These are phyloP conservation scores for Luffa acutangula DNA, from an alignment of 306 rosid species.

Conservation along the genomic window DNA sequence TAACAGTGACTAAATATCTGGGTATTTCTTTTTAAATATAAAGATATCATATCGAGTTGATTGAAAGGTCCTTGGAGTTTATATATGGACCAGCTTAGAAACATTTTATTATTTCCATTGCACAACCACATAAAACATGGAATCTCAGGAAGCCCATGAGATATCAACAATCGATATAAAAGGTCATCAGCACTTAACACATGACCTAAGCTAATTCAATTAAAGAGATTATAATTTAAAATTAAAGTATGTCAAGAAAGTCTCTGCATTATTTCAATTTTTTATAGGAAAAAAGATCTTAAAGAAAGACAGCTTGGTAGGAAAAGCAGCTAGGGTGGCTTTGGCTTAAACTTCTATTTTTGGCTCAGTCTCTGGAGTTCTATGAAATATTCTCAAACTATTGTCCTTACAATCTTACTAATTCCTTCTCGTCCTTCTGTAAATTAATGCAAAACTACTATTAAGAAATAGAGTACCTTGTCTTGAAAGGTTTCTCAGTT, in stretches of 20 bases:
- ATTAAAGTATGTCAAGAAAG: background rate
- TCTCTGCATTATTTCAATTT: background rate
- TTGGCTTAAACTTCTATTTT: background rate
- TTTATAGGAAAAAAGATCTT: background rate
- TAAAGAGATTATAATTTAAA: background rate
- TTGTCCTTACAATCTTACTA: background rate
- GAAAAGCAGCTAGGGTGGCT: background rate
- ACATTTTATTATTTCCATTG: background rate
- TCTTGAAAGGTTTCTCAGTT: conserved; percentile 36
- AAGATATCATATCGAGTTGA: background rate
- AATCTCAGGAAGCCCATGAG: background rate
- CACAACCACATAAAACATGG: background rate
- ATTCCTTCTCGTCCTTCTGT: background rate
- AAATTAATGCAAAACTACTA: background rate
- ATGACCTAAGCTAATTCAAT: background rate
- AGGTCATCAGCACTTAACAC: background rate
- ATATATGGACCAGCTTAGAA: background rate
- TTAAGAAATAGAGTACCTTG: conserved; percentile 42
- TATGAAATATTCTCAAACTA: background rate
- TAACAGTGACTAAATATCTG: background rate
- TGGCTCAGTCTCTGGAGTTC: background rate
- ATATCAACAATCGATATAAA: background rate
- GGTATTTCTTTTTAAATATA: background rate
- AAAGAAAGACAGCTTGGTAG: background rate
- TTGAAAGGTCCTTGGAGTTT: background rate